phyloP scores from a whole-genome alignment of 306 rosid species.

The Mimosa bimucronata region DNA sequence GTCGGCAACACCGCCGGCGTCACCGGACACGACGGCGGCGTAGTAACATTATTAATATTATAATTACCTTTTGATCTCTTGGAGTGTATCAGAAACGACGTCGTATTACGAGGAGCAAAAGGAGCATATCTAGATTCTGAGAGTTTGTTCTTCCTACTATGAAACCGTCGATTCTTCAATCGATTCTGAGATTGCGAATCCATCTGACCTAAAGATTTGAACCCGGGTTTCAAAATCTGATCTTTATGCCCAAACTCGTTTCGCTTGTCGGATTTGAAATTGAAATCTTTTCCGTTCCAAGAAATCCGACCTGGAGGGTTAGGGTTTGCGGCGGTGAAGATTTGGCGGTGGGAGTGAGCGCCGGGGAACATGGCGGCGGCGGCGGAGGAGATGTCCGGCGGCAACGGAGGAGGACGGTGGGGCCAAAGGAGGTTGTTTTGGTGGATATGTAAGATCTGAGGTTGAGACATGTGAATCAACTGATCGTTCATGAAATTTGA shows the following conservation, averaged over 20 bases:
- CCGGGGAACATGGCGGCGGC: constrained; percentile 33
- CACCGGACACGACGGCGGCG: constrained; percentile 52
- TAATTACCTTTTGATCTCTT: constrained; percentile 63
- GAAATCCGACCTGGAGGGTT: constrained; percentile 45
- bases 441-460: constrained; percentile 46
- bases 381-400: constrained; percentile 19
- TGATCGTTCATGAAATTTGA: constrained; percentile 33
- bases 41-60: neutral
- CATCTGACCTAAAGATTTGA: constrained; percentile 43
- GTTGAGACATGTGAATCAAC: constrained; percentile 33
- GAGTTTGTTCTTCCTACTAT: constrained; percentile 55
- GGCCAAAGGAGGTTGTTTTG: constrained; percentile 49
- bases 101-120: constrained; percentile 79
- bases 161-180: constrained; percentile 58
- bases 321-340: constrained; percentile 22
- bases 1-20: constrained; percentile 74
- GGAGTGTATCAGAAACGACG: constrained; percentile 72
- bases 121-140: constrained; percentile 61
- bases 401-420: constrained; percentile 26
- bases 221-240: constrained; percentile 36
- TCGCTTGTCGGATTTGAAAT: constrained; percentile 48
- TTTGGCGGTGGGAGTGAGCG: constrained; percentile 16
- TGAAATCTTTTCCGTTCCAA: constrained; percentile 52
- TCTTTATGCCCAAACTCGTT: constrained; percentile 44
- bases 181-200: constrained; percentile 59